Base-by-base conservation (phyloP, 2,329 filamentous ascomycete genomes). In the Claviceps arundinis region DNA sequence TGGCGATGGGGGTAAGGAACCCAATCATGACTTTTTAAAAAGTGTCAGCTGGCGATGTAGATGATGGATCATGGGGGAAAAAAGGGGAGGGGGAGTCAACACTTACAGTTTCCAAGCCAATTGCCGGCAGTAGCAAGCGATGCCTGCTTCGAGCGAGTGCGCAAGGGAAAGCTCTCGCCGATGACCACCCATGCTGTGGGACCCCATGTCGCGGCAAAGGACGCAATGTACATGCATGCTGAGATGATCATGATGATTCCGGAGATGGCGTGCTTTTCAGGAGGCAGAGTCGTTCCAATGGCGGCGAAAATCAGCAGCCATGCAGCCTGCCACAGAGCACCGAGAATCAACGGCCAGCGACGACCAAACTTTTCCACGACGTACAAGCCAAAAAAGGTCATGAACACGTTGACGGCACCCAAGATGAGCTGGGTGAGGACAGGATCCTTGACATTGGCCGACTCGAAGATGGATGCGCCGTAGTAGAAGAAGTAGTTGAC, bases 191-290 rank as follows among this genome's bases (percentile, higher is more conserved):
- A 87, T 5, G 81, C 73, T 49, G 86, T 78, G 0, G 83, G 83
- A 13, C 83, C 84, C 82, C 82, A 87, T 2, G 82, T 85, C 45
- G 72, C 56, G 2, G 84, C 84, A 58, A 87, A 89, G 1, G 78
- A 82, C 48, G 80, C 77, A 52, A 89, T 88, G 67, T 87, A 89
- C 71, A 88, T 78, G 65, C 81, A 86, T 2, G 84, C 81, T 51
- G 84, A 79, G 9, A 85, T 79, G 57, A 89, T 86, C 76, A 88
- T 82, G 55, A 82, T 75, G 5, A 80, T 78, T 11, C 84, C 84
- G 13, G 79, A 73, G 0, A 68, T 64, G 9, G 66, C 63, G 57
- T 70, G 75, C 38, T 63, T 61, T 5, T 65, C 65, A 0, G 73
- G 75, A 46, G 72, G 59, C 43, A 67, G 58, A 8, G 65, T 66